Evolutionary conservation across 2,329 filamentous ascomycete genomes (phyloP).

Genomic region (Colletotrichum sp.): DNA sequence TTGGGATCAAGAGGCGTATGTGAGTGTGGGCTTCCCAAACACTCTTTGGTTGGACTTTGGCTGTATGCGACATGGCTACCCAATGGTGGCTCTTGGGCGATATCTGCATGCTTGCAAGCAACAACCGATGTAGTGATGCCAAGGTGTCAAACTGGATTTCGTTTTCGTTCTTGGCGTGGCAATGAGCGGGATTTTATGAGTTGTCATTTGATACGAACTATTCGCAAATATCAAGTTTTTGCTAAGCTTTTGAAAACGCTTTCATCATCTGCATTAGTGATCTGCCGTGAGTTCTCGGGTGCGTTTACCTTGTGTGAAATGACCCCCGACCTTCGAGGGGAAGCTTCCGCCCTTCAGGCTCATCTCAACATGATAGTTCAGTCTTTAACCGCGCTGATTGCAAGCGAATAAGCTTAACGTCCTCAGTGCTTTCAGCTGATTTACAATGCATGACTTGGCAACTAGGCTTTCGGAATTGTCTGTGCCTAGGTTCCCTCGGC

Average conservation of each 20-base stretch:
- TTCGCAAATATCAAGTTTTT: background rate
- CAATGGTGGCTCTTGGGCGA: background rate
- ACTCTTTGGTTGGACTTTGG: slow-evolving; percentile 2
- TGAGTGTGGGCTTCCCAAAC: background rate
- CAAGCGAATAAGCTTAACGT: background rate
- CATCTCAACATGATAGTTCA: background rate
- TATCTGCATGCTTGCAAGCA: background rate
- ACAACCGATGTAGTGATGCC: background rate
- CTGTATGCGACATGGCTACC: background rate
- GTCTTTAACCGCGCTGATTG: background rate
- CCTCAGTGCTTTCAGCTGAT: background rate
- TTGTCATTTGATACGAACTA: background rate
- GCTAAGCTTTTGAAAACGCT: background rate
- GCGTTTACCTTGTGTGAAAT: background rate
- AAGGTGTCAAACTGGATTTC: background rate
- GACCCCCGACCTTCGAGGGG: fast-evolving
- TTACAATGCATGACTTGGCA: background rate
- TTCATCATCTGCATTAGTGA: background rate
- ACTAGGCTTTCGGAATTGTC: background rate
- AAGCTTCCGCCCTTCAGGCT: background rate
- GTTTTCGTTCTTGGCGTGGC: background rate
- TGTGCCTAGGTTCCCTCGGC: background rate
- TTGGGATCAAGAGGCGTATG: slow-evolving; percentile 2
- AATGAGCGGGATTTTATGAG: background rate
- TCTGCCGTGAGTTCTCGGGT: fast-evolving